These are phyloP conservation scores for Beauveria caledonica DNA, from an alignment of 2,329 filamentous ascomycete species.

Conservation along the genomic window DNA sequence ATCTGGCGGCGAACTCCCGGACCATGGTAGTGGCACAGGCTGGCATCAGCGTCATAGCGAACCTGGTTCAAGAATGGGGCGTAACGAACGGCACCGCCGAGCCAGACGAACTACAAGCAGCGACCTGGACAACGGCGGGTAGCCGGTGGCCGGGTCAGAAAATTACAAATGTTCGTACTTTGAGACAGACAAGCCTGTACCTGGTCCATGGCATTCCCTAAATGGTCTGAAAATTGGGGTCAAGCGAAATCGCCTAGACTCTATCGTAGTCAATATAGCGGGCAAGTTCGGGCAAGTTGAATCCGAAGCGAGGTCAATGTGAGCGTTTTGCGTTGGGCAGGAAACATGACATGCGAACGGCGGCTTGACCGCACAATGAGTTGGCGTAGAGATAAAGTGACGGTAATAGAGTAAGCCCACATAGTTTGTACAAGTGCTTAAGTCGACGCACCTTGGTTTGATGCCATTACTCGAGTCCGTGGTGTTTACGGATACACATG, in stretches of 20 bases:
- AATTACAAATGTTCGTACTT: background rate
- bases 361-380: background rate
- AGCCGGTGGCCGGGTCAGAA: background rate
- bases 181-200: background rate
- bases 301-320: background rate
- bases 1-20: background rate
- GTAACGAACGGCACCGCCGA: conserved; percentile 11
- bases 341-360: background rate
- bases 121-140: background rate
- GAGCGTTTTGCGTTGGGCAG: background rate
- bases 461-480: conserved; percentile 8
- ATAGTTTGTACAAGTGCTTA: background rate
- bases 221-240: background rate
- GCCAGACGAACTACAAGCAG: conserved; percentile 6
- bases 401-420: background rate
- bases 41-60: conserved; percentile 4
- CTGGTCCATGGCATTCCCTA: background rate
- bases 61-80: background rate
- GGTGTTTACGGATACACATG: background rate
- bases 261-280: background rate
- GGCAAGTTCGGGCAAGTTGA: background rate
- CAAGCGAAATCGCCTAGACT: background rate
- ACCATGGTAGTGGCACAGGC: background rate
- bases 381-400: background rate
- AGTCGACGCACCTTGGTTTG: background rate